phyloP scores from a whole-genome alignment of 2,329 filamentous ascomycete species.

The Penicillium psychrosexuale region DNA sequence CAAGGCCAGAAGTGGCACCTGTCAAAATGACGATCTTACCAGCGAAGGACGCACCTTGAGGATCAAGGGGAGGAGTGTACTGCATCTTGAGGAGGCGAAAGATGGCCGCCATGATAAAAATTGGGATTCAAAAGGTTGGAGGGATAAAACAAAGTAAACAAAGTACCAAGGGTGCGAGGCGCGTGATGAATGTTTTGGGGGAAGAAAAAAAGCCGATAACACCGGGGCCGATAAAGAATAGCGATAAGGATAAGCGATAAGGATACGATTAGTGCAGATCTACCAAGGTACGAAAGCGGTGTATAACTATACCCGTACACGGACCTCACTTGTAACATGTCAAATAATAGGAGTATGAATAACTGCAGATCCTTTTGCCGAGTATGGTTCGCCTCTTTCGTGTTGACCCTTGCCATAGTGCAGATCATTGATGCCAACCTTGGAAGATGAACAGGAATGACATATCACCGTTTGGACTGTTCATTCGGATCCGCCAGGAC shows the following conservation, averaged over 20 bases:
- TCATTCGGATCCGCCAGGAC: neutral
- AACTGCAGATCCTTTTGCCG: neutral
- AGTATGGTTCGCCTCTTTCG: neutral
- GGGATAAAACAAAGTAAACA: neutral
- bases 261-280: neutral
- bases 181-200: neutral
- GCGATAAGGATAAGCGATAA: neutral
- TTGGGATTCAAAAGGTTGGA: neutral
- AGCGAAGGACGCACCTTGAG: slow-evolving; percentile 38
- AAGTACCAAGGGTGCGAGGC: neutral
- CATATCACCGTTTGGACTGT: neutral
- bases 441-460: neutral
- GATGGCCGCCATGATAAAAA: slow-evolving; percentile 27
- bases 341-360: neutral
- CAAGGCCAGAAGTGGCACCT: slow-evolving; percentile 52
- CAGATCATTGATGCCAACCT: neutral
- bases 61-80: slow-evolving; percentile 37
- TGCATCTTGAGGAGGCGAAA: slow-evolving; percentile 32
- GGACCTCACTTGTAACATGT: too few species aligned
- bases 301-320: too few species aligned
- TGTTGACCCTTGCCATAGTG: too few species aligned
- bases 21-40: slow-evolving; percentile 51
- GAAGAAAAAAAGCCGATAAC: neutral
- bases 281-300: too few species aligned
- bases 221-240: neutral